Evolutionary conservation across 1,139 yeast species (phyloP).

Genomic region (Geotrichum phurueaensis): DNA sequence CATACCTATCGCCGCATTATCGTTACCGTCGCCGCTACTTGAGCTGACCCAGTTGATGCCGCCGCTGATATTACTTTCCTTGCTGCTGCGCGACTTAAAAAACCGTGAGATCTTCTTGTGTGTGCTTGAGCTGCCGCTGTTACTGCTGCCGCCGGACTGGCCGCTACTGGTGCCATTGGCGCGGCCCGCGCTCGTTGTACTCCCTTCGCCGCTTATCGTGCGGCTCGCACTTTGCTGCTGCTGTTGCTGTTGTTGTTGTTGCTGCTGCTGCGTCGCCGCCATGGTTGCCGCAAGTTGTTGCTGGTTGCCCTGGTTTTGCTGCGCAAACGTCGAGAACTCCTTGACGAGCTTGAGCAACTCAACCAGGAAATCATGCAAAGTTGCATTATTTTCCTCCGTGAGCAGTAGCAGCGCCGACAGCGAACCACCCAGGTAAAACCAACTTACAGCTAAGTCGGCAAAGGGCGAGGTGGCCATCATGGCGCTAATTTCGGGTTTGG

Average conservation of each 20-base stretch:
- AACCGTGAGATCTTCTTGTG: conserved; percentile 5
- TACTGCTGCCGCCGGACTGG: background rate
- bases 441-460: conserved; percentile 20
- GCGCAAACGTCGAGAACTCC: conserved; percentile 20
- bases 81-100: background rate
- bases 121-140: background rate
- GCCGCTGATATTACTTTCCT: background rate
- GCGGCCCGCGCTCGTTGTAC: too few species aligned
- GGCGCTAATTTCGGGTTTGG: conserved; percentile 24
- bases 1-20: background rate
- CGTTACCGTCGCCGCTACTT: background rate
- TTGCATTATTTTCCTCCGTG: conserved; percentile 17
- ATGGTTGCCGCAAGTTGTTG: background rate
- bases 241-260: background rate
- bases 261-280: background rate
- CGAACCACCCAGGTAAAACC: conserved; percentile 28
- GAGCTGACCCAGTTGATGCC: background rate
- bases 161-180: background rate
- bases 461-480: conserved; percentile 18
- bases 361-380: conserved; percentile 23
- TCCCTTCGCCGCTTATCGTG: too few species aligned
- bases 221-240: too few species aligned
- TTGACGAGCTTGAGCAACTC: conserved; percentile 23
- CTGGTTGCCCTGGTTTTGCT: background rate
- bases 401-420: conserved; percentile 4